Conservation (phyloP, 495 filamentous ascomycete species). For the Terfezia claveryi region DNA sequence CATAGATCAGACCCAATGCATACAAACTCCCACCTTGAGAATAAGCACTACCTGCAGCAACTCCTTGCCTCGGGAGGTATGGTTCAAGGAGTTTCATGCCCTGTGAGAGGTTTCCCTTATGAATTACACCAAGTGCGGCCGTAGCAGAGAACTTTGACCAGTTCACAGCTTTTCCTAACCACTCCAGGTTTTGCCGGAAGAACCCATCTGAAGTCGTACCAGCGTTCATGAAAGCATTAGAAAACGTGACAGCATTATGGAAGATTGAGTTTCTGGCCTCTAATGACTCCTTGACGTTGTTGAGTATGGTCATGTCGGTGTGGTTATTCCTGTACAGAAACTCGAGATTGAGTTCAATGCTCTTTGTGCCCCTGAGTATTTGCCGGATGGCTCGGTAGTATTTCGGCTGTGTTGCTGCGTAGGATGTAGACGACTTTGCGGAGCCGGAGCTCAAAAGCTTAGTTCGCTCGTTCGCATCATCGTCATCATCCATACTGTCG, state of each 20-base stretch:
- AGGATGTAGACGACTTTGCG: slow-evolving; percentile 17
- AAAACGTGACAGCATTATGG: slow-evolving; percentile 88
- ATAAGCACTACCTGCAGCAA: slow-evolving; percentile 53
- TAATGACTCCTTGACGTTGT: slow-evolving; percentile 85
- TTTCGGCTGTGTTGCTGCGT: slow-evolving; percentile 24
- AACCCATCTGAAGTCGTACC: slow-evolving; percentile 94
- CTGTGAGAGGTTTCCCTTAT: slow-evolving; percentile 80
- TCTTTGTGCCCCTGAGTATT: slow-evolving; percentile 76
- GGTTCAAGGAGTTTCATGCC: slow-evolving; percentile 84
- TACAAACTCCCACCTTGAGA: slow-evolving; percentile 93
- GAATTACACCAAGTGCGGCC: slow-evolving; percentile 87
- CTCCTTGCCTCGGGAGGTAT: slow-evolving; percentile 62
- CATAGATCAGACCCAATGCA: slow-evolving; percentile 88
- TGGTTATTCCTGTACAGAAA: slow-evolving; percentile 91
- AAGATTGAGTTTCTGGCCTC: slow-evolving; percentile 96
- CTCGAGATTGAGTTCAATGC: slow-evolving; percentile 80
- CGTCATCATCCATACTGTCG: slow-evolving; percentile 17
- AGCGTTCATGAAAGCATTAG: slow-evolving; percentile 99
- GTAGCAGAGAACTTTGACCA: slow-evolving; percentile 99
- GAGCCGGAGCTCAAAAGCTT: slow-evolving; percentile 10
- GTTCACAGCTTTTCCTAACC: slow-evolving; percentile 96
- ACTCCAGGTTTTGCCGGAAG: slow-evolving; percentile 92
- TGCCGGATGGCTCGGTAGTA: slow-evolving; percentile 59
- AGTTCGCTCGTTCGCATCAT: slow-evolving; percentile 16
- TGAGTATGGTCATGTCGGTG: slow-evolving; percentile 68